Evolutionary conservation across 768 basidiomycete species (phyloP), one percentile per base, ranked within the genome.

Genomic region (Suillus brevipes): DNA sequence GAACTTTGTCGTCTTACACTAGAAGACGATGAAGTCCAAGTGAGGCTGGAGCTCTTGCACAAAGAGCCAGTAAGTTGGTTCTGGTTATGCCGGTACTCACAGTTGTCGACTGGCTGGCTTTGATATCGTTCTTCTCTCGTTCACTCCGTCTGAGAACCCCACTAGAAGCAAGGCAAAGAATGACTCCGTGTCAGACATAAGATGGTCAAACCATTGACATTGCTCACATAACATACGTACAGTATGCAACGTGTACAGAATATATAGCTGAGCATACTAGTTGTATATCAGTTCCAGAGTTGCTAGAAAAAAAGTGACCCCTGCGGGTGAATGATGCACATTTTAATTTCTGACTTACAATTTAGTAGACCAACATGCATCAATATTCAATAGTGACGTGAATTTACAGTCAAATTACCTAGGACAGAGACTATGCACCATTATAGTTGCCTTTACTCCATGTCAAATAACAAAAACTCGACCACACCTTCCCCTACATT

Each of bases 401-500:
- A 18, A 40, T 28, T 28, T 40, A 40, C 57, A 58, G 57, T 28
- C 5, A 1, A 40, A 18, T 38, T 25, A 40, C 53, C 20, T n/a
- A 55, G 12, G 20, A n/a, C 12, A 4, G 9, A 10, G 28, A 9
- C 16, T 18, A 20, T 31, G 25, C 20, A 28, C 9, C 52, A 10
- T 18, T 28, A 52, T 20, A 18, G 18, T 20, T 53, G 28, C 18
- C 12, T 34, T 55, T 66, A 86, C 66, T 89, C 88, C 69, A 94
- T 75, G 75, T 95, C 93, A 69, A 95, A 97, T 18, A 95, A 73
- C 60, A 96, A 74, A 23, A 94, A 81, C 78, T 97, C 95, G 0
- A 88, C 91, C 14, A 82, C 81, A 31, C 73, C 77, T 61, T 86
- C 84, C 0, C 93, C 92, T 5, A 83, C 79, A 68, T 94, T 96